phyloP scores from a whole-genome alignment of 2,329 filamentous ascomycete genomes.

The Phialemonium atrogriseum region DNA sequence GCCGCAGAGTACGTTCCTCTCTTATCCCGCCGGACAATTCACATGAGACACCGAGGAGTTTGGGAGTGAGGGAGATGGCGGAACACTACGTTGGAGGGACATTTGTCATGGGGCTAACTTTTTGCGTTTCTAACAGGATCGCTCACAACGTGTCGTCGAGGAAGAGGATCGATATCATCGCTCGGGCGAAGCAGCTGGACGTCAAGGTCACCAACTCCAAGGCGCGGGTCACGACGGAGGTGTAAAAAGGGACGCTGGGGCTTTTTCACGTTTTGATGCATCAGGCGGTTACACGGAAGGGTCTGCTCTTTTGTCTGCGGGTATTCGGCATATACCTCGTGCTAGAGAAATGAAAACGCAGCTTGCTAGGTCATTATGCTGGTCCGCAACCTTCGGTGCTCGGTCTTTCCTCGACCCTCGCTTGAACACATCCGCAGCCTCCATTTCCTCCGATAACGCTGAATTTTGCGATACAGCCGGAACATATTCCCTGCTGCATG shows the following conservation, averaged over 20 bases:
- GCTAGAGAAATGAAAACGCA: constrained; percentile 8
- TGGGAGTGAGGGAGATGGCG: not conserved
- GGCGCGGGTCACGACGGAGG: constrained; percentile 97
- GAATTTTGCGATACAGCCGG: no score
- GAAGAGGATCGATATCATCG: constrained; percentile 97
- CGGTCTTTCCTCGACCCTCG: no score
- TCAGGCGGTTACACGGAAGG: constrained; percentile 13
- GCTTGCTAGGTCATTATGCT: constrained; percentile 4
- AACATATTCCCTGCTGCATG: no score
- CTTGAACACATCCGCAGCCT: no score
- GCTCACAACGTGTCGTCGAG: constrained; percentile 95
- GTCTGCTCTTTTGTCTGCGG: constrained; percentile 14
- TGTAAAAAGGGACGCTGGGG: constrained; percentile 39
- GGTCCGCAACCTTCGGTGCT: no score
- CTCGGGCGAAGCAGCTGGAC: constrained; percentile 93
- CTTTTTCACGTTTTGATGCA: constrained; percentile 5
- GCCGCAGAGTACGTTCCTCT: constrained; percentile 79
- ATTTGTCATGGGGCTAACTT: constrained; percentile 4
- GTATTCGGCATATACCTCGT: constrained; percentile 4
- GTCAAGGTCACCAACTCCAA: constrained; percentile 99
- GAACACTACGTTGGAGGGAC: not conserved
- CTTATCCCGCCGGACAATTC: not conserved
- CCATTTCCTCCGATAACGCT: no score
- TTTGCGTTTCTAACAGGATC: constrained; percentile 55
- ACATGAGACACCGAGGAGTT: constrained; percentile 4